A percentile compares a stretch with the other conserved stretches of the same genome.
Evolutionary conservation across 495 filamentous ascomycete species (phyloP).

Genomic region (Viridothelium virens): DNA sequence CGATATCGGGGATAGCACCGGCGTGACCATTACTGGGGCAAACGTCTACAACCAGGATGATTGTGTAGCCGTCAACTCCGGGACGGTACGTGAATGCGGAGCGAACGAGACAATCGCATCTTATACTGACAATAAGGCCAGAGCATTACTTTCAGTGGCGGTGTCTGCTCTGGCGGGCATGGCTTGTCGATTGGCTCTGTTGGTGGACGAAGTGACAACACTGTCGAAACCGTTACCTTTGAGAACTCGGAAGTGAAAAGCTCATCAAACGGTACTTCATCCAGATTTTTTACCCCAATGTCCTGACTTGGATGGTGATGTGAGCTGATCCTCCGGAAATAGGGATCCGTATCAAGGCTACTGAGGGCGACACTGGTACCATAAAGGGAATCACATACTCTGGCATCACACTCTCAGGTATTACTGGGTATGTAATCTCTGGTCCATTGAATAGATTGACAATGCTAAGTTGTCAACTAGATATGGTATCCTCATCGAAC

Average conservation of each 20-base stretch:
- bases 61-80: constrained; percentile 57
- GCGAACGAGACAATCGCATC: constrained; percentile 7
- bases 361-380: constrained; percentile 47
- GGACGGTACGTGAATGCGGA: constrained; percentile 31
- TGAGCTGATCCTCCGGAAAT: constrained; percentile 47
- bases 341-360: constrained; percentile 59
- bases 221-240: constrained; percentile 43
- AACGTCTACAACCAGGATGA: constrained; percentile 32
- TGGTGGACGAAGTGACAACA: constrained; percentile 54
- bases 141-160: constrained; percentile 48
- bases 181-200: constrained; percentile 61
- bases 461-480: constrained; percentile 22
- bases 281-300: not conserved
- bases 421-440: constrained; percentile 29
- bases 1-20: constrained; percentile 10
- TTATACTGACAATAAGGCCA: not conserved
- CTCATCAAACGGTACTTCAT: constrained; percentile 6
- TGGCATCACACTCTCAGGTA: constrained; percentile 50
- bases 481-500: constrained; percentile 60
- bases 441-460: not conserved
- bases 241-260: not conserved
- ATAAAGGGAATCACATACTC: constrained; percentile 53
- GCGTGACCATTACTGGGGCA: constrained; percentile 1
- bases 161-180: constrained; percentile 51
- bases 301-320: constrained; percentile 42